phyloP scores from a whole-genome alignment of 805 yeast genomes.

The Lipomyces starkeyi region DNA sequence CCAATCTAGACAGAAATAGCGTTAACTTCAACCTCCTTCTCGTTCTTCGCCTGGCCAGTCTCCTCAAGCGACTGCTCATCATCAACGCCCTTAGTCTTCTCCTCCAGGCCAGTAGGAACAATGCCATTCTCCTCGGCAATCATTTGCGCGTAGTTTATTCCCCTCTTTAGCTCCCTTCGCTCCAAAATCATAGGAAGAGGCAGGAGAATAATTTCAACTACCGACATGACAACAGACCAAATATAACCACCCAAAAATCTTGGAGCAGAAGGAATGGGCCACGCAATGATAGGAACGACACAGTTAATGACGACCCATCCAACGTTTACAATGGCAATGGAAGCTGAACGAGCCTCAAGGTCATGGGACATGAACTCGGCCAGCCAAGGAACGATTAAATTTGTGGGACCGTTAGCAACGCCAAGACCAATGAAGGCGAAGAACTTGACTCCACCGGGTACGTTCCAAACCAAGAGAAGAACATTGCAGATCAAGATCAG shows the following conservation, averaged over 20 bases:
- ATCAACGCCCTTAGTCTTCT: constrained; percentile 14
- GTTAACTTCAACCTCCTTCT: background rate
- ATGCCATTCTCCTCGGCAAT: constrained; percentile 5
- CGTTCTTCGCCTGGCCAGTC: background rate
- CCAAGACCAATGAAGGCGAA: constrained; percentile 53
- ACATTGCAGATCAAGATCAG: constrained; percentile 46
- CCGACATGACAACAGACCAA: constrained; percentile 23
- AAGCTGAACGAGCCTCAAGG: constrained; percentile 32
- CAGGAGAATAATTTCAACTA: constrained; percentile 20
- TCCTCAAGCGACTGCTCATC: background rate
- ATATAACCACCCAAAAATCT: constrained; percentile 29
- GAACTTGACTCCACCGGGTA: constrained; percentile 62
- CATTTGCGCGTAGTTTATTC: constrained; percentile 15
- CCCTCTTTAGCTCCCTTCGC: constrained; percentile 25
- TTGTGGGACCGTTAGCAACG: constrained; percentile 32
- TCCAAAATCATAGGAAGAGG: constrained; percentile 25
- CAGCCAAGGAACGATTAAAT: constrained; percentile 32
- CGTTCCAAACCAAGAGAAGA: constrained; percentile 61
- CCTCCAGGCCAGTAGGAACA: constrained; percentile 9
- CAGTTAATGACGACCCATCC: constrained; percentile 35
- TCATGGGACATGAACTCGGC: constrained; percentile 32
- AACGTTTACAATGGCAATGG: constrained; percentile 34
- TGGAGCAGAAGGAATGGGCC: constrained; percentile 26
- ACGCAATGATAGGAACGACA: constrained; percentile 33
- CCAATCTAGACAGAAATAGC: background rate